phyloP scores from a whole-genome alignment of 345 rosid genomes.

The Acer saccharum region DNA sequence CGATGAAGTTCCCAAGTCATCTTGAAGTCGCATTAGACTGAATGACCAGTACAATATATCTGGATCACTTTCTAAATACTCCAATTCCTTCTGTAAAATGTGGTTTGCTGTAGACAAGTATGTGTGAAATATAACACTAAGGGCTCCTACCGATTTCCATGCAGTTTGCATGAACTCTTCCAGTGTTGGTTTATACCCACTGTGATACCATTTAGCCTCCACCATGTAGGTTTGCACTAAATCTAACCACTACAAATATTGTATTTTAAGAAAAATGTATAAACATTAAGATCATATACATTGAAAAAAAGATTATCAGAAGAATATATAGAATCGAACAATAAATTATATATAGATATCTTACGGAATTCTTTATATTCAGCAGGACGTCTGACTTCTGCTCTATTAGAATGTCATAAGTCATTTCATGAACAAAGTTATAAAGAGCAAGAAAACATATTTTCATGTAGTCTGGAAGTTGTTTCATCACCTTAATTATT shows the following conservation, averaged over 20 bases:
- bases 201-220: conserved; percentile 28
- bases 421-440: no score
- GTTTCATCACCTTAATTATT: no score
- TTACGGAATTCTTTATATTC: no score
- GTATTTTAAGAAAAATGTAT: not conserved
- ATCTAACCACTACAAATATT: conserved; percentile 19
- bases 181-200: not conserved
- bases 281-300: not conserved
- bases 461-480: no score
- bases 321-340: no score
- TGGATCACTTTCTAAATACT: not conserved
- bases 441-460: no score
- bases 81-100: not conserved
- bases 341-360: no score
- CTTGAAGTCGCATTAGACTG: conserved; percentile 12
- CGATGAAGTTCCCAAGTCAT: conserved; percentile 30
- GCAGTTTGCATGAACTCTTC: conserved; percentile 30
- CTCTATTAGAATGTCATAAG: no score
- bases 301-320: not conserved
- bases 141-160: conserved; percentile 14
- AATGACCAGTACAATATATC: conserved; percentile 11
- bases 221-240: conserved; percentile 19
- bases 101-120: conserved; percentile 2
- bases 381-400: no score
- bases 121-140: not conserved